A percentile compares a stretch with the other conserved stretches of the same genome.
Conservation (phyloP, 768 basidiomycete species). For the Leccinum barrowsii region DNA sequence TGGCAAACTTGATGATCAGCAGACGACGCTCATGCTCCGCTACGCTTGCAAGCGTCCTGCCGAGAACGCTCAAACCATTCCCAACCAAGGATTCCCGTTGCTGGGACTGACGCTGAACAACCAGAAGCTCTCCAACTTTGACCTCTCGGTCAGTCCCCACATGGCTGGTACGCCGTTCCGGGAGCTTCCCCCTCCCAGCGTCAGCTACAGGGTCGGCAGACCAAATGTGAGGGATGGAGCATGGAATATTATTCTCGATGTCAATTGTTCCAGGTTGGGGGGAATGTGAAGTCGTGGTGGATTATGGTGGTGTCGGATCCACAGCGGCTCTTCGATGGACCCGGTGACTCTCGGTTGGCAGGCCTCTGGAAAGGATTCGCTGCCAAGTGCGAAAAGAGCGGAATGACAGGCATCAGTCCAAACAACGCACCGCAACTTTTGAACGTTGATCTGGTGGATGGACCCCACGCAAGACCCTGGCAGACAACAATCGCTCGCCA, state of each 20-base stretch:
- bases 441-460: constrained; percentile 16
- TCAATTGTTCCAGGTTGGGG: constrained; percentile 60
- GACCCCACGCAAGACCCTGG: constrained; percentile 29
- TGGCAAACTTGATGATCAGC: constrained; percentile 55
- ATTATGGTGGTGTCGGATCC: constrained; percentile 63
- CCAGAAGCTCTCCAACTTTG: constrained; percentile 50
- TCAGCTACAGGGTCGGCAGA: constrained; percentile 51
- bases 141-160: constrained; percentile 47
- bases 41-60: constrained; percentile 62
- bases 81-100: constrained; percentile 50
- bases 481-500: constrained; percentile 35
- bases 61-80: constrained; percentile 55
- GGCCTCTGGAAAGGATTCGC: constrained; percentile 51
- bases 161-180: constrained; percentile 68
- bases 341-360: constrained; percentile 29
- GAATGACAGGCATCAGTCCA: constrained; percentile 60
- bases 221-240: constrained; percentile 51
- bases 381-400: constrained; percentile 53
- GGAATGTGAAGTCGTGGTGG: constrained; percentile 54
- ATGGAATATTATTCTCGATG: constrained; percentile 69
- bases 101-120: constrained; percentile 48
- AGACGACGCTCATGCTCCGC: constrained; percentile 69
- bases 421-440: constrained; percentile 34
- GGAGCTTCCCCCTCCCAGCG: constrained; percentile 53
- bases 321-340: constrained; percentile 34